Conservation (phyloP, 495 filamentous ascomycete species). For the Trichodelitschia bisporula region DNA sequence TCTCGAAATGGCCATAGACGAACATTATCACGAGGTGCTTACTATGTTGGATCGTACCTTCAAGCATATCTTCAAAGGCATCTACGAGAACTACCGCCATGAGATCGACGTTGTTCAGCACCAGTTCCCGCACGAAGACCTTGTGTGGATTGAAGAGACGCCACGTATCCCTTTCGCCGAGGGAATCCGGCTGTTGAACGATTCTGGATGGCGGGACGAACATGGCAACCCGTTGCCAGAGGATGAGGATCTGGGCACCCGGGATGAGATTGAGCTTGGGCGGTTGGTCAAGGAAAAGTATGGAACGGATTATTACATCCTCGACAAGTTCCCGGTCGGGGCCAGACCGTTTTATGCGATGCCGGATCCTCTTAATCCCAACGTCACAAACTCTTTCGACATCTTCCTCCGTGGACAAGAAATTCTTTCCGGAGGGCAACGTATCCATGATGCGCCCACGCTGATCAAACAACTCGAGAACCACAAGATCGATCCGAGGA, state of each 20-base stretch:
- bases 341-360: constrained; percentile 90
- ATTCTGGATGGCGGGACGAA: constrained; percentile 56
- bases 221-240: constrained; percentile 41
- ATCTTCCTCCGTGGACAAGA: constrained; percentile 90
- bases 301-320: constrained; percentile 74
- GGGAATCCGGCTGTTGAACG: constrained; percentile 54
- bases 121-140: constrained; percentile 39
- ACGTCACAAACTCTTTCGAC: constrained; percentile 76
- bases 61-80: constrained; percentile 61
- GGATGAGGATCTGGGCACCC: constrained; percentile 57
- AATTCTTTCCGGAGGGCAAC: constrained; percentile 75
- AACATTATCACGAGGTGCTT: constrained; percentile 72
- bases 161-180: constrained; percentile 61
- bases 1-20: constrained; percentile 85
- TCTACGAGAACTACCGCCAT: constrained; percentile 20
- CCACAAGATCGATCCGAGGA: constrained; percentile 44
- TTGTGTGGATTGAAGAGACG: constrained; percentile 62
- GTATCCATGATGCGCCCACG: constrained; percentile 58
- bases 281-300: constrained; percentile 65
- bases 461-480: constrained; percentile 55
- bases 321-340: constrained; percentile 74
- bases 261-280: constrained; percentile 72
- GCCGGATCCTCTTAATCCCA: constrained; percentile 49
- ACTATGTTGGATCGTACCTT: constrained; percentile 62
- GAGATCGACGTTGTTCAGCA: constrained; percentile 24